phyloP scores from a whole-genome alignment of 345 rosid species.

The Boechera divaricarpa region DNA sequence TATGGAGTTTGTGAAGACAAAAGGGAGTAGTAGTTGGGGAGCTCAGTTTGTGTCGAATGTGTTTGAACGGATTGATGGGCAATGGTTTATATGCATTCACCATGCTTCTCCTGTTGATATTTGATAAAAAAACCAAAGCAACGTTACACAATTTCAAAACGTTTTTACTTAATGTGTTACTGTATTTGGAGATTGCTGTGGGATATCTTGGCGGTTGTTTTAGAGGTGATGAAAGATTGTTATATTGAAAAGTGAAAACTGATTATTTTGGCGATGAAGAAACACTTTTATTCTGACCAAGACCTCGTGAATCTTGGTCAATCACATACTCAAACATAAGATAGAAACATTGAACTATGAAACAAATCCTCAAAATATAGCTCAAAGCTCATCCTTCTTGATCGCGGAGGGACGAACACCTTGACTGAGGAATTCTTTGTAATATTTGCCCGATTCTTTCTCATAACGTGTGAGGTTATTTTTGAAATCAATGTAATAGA shows the following conservation, averaged over 20 bases:
- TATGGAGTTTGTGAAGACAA: constrained; percentile 82
- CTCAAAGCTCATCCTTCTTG: constrained; percentile 33
- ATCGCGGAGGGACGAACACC: constrained; percentile 22
- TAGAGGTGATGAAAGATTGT: no score
- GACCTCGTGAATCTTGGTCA: constrained; percentile 26
- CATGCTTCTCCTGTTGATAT: constrained; percentile 90
- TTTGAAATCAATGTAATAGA: constrained; percentile 48
- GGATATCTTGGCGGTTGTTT: constrained; percentile 9
- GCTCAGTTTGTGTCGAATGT: constrained; percentile 89
- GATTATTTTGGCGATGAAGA: not conserved
- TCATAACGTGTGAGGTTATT: constrained; percentile 51
- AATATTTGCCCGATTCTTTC: constrained; percentile 47
- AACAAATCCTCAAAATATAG: not conserved
- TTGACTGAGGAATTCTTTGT: constrained; percentile 44
- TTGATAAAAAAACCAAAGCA: constrained; percentile 42
- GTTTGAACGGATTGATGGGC: constrained; percentile 77
- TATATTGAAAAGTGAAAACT: no score
- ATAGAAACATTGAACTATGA: not conserved
- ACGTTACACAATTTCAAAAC: not conserved
- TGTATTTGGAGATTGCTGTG: not conserved
- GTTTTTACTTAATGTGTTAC: not conserved
- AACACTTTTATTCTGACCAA: constrained; percentile 27
- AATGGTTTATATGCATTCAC: constrained; percentile 84
- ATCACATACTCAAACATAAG: not conserved
- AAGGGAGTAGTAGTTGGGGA: constrained; percentile 94